phyloP scores from a whole-genome alignment of 208 protist species.

The Naegleria gruberi region DNA sequence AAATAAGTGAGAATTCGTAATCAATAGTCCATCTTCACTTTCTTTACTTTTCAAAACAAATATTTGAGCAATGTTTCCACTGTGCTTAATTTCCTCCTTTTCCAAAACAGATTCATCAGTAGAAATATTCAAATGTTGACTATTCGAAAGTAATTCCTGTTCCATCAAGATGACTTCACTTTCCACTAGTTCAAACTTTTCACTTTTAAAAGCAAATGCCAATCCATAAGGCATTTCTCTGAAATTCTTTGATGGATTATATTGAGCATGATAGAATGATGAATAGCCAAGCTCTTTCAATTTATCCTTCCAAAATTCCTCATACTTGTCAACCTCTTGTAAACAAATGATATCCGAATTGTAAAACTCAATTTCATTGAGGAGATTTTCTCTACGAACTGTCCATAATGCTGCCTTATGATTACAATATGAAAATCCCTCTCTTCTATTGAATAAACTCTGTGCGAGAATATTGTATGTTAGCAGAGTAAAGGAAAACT shows the following conservation, averaged over 20 bases:
- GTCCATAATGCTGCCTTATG: background rate
- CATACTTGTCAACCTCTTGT: background rate
- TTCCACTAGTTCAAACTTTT: background rate
- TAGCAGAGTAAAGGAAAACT: background rate
- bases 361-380: background rate
- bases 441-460: background rate
- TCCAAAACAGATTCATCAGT: background rate
- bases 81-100: background rate
- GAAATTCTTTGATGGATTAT: background rate
- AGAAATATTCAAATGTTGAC: background rate
- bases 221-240: background rate
- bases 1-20: background rate
- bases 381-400: background rate
- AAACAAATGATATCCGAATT: conserved; percentile 2
- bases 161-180: background rate
- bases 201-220: background rate
- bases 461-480: background rate
- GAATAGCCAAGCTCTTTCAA: background rate
- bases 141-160: background rate
- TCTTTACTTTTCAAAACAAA: background rate
- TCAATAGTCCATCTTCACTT: background rate
- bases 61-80: background rate
- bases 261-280: background rate
- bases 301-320: background rate
- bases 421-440: too few species aligned